Evolutionary conservation across 305 asterid genomes (phyloP).

Genomic region (Rubia occidens): DNA sequence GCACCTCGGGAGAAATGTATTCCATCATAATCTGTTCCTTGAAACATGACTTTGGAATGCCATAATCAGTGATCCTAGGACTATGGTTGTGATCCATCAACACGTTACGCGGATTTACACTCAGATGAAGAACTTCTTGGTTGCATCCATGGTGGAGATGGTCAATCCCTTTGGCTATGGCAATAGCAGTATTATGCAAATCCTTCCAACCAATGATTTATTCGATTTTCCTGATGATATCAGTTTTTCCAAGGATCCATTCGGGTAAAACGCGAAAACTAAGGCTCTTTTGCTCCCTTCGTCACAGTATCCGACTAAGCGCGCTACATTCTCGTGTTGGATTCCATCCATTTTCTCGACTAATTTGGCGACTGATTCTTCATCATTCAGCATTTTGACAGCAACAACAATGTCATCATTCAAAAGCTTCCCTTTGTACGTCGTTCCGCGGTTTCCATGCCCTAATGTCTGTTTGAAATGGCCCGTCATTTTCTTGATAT

Average conservation of each 20-base stretch:
- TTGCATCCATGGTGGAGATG: slow-evolving; percentile 44
- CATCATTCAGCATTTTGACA: neutral
- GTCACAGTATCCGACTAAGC: slow-evolving; percentile 39
- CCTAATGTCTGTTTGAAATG: slow-evolving; percentile 4
- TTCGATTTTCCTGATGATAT: slow-evolving; percentile 25
- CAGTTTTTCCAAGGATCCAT: slow-evolving; percentile 31
- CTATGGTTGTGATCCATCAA: slow-evolving; percentile 31
- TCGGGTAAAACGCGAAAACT: slow-evolving; percentile 35
- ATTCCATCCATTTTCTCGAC: slow-evolving; percentile 18
- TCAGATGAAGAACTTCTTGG: slow-evolving; percentile 33
- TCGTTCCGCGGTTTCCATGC: neutral
- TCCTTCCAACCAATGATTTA: slow-evolving; percentile 28
- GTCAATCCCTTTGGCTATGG: slow-evolving; percentile 21
- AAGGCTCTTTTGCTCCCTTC: slow-evolving; percentile 34
- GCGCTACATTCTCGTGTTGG: slow-evolving; percentile 39
- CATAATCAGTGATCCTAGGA: slow-evolving; percentile 56
- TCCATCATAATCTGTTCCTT: slow-evolving; percentile 55
- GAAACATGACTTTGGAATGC: slow-evolving; percentile 49
- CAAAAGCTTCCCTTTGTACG: slow-evolving; percentile 6
- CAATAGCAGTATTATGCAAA: slow-evolving; percentile 18
- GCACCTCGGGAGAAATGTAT: slow-evolving; percentile 63
- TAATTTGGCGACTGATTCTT: neutral
- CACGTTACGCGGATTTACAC: slow-evolving; percentile 33
- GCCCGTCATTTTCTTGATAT: slow-evolving; percentile 9
- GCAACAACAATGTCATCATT: neutral